Evolutionary conservation across 306 rosid species (phyloP), one percentile per base, ranked within the genome.

Genomic region (Castanopsis chinensis): DNA sequence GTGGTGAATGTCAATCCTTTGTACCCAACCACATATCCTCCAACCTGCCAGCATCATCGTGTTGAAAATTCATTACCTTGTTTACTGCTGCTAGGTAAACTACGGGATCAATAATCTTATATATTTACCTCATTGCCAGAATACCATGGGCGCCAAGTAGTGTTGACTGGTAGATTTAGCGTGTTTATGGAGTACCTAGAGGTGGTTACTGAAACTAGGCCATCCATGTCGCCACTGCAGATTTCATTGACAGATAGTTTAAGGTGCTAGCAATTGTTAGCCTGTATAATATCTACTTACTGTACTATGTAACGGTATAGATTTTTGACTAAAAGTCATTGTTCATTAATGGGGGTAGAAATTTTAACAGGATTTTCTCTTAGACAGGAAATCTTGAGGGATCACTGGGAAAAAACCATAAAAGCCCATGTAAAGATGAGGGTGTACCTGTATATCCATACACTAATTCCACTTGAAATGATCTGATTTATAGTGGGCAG

Each of bases 221-320:
- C 91, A 80, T 90, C 94, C 33, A 72, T 74, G 79, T 90, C 92
- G 1, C 94, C 91, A 76, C 94, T 90, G 88, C 86, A 79, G 71
- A 2, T 73, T 58, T 25, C 43, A 71, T 74, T 13, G 33, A 57
- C 79, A 73, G 23, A 11, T 72, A 73, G 43, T 72, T 71, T 8
- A 35, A 75, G 43, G 17, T 68, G 59, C 13, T 65, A 9, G 57
- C 32, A 15, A 7, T 18, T 5, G n/a, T 0, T 49, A 12, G 53
- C 17, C 15, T 49, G 53, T 49, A 49, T 49, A 12, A 49, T 49
- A 49, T 49, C 17, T 8, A 41, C 11, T 41, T 41, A 49, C 17
- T 12, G 53, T 49, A 49, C 3, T 49, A 49, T 41, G 7, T 41
- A 41, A 41, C 3, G 45, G 45, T 41, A 41, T 41, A 8, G 45